Evolutionary conservation across 345 rosid species (phyloP), one percentile per base, ranked within the genome.

Genomic region (Corchorus olitorius): DNA sequence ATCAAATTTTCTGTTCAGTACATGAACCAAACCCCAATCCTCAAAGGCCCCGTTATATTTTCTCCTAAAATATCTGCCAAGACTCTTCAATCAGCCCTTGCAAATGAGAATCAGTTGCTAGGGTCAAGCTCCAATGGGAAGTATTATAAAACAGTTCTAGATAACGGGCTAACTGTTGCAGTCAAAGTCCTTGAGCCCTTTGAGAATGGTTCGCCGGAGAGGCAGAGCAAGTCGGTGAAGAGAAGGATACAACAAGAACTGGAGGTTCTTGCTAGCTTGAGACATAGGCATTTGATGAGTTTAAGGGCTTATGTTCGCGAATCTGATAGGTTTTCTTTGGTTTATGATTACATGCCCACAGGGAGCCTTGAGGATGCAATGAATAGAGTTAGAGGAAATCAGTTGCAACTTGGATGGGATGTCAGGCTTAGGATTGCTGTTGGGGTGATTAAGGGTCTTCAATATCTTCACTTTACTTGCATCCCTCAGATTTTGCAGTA

Each of bases 41-140:
- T 95, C 81, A 93, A 89, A 83, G 99, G 99, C 10, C 98, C 98
- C 7, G 99, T 95, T 3, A 85, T 92, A 46, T 92, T 95, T 78
- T 91, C 98, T 8, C 99, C 97, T 0, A 90, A 85, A 83, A 91
- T 95, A 45, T 76, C 88, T 19, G 87, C 94, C 33, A 87, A 84
- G 61, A 88, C 90, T 50, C 97, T 93, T 62, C 94, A 87, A 65
- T 80, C 88, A 35, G 96, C 98, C 76, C 89, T 95, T 1, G 83
- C 85, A 12, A 88, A 74, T 49, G 91, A 90, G 66, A 92, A 85
- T 70, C 96, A 80, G 67, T 72, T 91, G 67, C 88, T 93, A 65
- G 98, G 97, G 19, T 89, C 98, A 3, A 90, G 94, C 85, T 88
- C 90, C 63, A 82, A 83, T 54, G 93, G 98, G 35, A 90, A 80